Base-by-base conservation (phyloP, 768 basidiomycete species). In the Mycena kentingensis region DNA sequence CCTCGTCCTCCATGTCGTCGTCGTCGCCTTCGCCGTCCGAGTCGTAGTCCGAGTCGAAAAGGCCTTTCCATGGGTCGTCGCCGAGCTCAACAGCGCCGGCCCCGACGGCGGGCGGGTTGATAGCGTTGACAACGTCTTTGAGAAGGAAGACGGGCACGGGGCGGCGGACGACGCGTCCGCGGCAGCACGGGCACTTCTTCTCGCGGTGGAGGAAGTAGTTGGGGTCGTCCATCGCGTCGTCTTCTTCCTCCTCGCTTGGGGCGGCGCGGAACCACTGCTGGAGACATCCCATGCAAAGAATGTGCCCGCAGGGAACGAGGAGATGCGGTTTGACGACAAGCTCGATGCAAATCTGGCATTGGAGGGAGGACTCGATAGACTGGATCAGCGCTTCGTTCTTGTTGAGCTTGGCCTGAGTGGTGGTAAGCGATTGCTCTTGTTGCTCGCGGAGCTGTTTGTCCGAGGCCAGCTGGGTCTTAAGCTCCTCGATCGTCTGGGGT, bases 281-380 rank as follows among this genome's bases (percentile, higher is more conserved):
- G 8, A 90, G 78, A 60, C 88, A 90, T 3, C 62, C 59, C 24
- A 86, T 75, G 51, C 88, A 90, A n/a, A 87, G 72, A n/a, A 87
- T 77, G 58, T 90, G 88, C 1, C 88, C 88, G 60, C 88, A 90
- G 0, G 88, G 88, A 1, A 85, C 78, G 37, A 90, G 73, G 2
- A 80, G 81, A 63, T 78, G 85, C 22, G 88, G 88, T 54, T 80
- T 80, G 34, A 75, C 63, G 10, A 89, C 70, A 11, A 83, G 65
- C 18, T 90, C 88, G 73, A 88, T 84, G 63, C 88, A 90, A 37
- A 90, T 88, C 61, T 89, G 88, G 62, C 88, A 90, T 60, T 82
- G 83, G 16, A 87, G 65, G 27, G 79, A 78, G 22, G 68, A 64
- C 68, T 90, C 87, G 21, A 88, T 77, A 6, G 71, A 72, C 10